Percentiles rank a stretch among this genome's conserved stretches.
These are phyloP conservation scores for Carallia brachiata DNA, from an alignment of 345 rosid species.

Conservation along the genomic window DNA sequence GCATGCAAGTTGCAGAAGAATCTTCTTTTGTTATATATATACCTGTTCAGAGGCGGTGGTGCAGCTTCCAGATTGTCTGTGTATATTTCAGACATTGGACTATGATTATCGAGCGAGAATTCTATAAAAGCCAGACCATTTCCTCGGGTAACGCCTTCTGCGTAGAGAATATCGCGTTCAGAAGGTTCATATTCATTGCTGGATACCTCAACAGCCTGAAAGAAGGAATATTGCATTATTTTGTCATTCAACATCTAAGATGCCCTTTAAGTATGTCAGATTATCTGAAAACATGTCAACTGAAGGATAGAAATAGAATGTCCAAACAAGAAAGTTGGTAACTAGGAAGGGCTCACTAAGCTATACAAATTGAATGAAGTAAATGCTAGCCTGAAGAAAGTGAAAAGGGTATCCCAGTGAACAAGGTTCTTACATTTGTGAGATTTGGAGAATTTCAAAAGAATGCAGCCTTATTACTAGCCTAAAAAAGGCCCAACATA, in stretches of 20 bases:
- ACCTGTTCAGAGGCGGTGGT: conserved; percentile 66
- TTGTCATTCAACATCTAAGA: conserved; percentile 9
- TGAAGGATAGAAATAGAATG: not conserved
- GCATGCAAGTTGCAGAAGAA: no score
- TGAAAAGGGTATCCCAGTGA: no score
- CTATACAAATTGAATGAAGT: not conserved
- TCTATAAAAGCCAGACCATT: conserved; percentile 96
- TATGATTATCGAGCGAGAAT: conserved; percentile 79
- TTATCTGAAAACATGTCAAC: not conserved
- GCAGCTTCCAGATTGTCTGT: conserved; percentile 63
- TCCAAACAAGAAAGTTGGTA: not conserved
- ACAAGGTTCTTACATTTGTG: no score
- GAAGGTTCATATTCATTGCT: conserved; percentile 97
- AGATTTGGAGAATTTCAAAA: no score
- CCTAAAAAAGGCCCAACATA: not conserved
- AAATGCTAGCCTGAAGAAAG: not conserved
- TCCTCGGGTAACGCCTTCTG: conserved; percentile 97
- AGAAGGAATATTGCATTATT: conserved; percentile 16
- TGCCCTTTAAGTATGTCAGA: conserved; percentile 3
- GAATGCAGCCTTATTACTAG: not conserved
- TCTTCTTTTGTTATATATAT: not conserved
- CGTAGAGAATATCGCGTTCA: conserved; percentile 81
- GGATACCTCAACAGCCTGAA: conserved; percentile 93
- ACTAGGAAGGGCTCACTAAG: not conserved
- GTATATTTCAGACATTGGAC: conserved; percentile 88